These are phyloP conservation scores for Fraxinus pennsylvanica DNA, from an alignment of 257 asterid genomes.

Conservation along the genomic window DNA sequence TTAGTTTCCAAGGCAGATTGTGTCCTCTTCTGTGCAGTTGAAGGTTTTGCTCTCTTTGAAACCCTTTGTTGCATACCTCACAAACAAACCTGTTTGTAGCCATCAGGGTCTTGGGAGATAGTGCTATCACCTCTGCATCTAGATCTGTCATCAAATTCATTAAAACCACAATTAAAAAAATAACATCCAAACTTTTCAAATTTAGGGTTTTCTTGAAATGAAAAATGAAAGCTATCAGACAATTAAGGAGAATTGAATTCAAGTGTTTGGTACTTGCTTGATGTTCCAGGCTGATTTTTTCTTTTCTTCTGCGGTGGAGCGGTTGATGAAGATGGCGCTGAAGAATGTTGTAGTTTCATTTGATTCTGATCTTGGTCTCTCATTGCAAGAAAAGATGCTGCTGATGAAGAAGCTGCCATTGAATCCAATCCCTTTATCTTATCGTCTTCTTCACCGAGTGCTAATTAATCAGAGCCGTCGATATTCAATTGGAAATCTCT, in stretches of 20 bases:
- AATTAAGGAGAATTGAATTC: background rate
- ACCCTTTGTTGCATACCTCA: slow-evolving; percentile 84
- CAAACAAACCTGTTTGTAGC: slow-evolving; percentile 78
- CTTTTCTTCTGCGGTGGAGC: slow-evolving; percentile 41
- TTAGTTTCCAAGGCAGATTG: slow-evolving; percentile 78
- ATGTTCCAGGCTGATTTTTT: slow-evolving; percentile 78
- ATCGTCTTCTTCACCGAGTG: no score
- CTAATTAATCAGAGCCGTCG: background rate
- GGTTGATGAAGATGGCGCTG: slow-evolving; percentile 29
- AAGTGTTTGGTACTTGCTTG: slow-evolving; percentile 56
- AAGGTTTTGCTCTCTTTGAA: slow-evolving; percentile 83
- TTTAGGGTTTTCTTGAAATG: slow-evolving; percentile 13
- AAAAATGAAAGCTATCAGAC: background rate
- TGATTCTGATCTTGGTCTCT: slow-evolving; percentile 42
- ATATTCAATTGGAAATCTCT: background rate
- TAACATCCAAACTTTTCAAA: no score
- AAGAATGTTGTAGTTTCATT: slow-evolving; percentile 32
- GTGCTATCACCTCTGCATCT: slow-evolving; percentile 72
- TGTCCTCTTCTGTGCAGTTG: slow-evolving; percentile 84
- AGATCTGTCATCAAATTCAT: slow-evolving; percentile 45
- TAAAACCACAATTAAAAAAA: no score
- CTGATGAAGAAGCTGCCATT: slow-evolving; percentile 54
- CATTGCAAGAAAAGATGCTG: slow-evolving; percentile 37
- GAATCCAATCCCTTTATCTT: background rate
- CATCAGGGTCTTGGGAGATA: slow-evolving; percentile 80